Evolutionary conservation across 208 protist species (phyloP).

Genomic region (Naegleria lovaniensis): DNA sequence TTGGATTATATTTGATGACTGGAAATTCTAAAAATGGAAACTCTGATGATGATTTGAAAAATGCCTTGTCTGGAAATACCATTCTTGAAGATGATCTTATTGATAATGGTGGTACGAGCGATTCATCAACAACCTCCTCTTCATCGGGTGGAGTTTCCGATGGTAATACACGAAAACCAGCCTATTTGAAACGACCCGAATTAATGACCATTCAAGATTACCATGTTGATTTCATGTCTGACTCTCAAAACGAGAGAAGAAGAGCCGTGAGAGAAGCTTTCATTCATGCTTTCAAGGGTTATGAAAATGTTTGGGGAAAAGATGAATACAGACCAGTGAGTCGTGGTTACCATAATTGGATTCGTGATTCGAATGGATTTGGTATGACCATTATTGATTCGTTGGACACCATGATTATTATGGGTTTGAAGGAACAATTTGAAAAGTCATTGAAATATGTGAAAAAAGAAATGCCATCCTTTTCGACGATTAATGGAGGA

Average conservation of each 20-base stretch:
- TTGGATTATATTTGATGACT: no score
- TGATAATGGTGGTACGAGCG: not conserved
- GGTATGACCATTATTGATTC: constrained; percentile 68
- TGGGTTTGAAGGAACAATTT: constrained; percentile 61
- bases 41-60: no score
- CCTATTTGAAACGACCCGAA: not conserved
- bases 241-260: not conserved
- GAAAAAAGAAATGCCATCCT: constrained; percentile 29
- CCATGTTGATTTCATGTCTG: not conserved
- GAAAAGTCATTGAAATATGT: constrained; percentile 50
- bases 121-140: not conserved
- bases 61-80: no score
- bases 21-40: no score
- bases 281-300: constrained; percentile 49
- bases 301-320: constrained; percentile 61
- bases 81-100: no score
- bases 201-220: not conserved
- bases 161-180: not conserved
- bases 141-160: not conserved
- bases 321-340: constrained; percentile 62
- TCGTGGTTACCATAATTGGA: constrained; percentile 3
- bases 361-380: constrained; percentile 30
- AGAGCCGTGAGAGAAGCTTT: constrained; percentile 23
- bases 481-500: not conserved
- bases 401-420: constrained; percentile 65